Evolutionary conservation across 2,329 filamentous ascomycete genomes (phyloP).

Genomic region (Penicillium sp.): DNA sequence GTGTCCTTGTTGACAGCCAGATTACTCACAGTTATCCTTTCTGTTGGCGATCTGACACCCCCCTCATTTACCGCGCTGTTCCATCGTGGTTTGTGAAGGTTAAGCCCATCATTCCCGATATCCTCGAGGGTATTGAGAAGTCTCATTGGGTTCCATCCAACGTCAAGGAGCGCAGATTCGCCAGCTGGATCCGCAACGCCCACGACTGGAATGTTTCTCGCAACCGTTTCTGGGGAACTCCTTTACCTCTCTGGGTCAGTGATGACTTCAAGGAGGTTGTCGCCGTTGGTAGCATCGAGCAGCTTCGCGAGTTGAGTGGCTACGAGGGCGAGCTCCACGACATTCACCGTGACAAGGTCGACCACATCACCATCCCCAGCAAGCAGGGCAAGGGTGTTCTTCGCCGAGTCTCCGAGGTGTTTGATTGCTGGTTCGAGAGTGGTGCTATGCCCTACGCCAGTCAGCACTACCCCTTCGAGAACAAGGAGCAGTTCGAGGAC

Average conservation of each 20-base stretch:
- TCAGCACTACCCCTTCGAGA: slow-evolving; percentile 90
- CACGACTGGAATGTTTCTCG: slow-evolving; percentile 94
- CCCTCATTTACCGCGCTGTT: slow-evolving; percentile 87
- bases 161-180: slow-evolving; percentile 89
- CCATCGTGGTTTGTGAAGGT: slow-evolving; percentile 96
- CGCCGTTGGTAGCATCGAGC: slow-evolving; percentile 80
- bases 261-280: slow-evolving; percentile 85
- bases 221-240: slow-evolving; percentile 94
- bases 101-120: slow-evolving; percentile 76
- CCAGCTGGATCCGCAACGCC: slow-evolving; percentile 87
- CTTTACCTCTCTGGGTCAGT: slow-evolving; percentile 87
- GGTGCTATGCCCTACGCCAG: slow-evolving; percentile 94
- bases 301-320: slow-evolving; percentile 84
- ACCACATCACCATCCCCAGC: slow-evolving; percentile 91
- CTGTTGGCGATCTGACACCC: slow-evolving; percentile 93
- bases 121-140: slow-evolving; percentile 85
- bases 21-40: slow-evolving; percentile 90
- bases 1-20: slow-evolving; percentile 81
- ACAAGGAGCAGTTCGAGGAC: slow-evolving; percentile 75
- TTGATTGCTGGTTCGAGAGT: slow-evolving; percentile 97
- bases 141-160: slow-evolving; percentile 90
- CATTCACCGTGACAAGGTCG: slow-evolving; percentile 89
- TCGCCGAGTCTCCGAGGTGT: slow-evolving; percentile 80
- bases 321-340: slow-evolving; percentile 80
- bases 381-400: slow-evolving; percentile 83